These are phyloP conservation scores for Penstemon eatonii DNA, from an alignment of 257 asterid genomes.

Conservation along the genomic window DNA sequence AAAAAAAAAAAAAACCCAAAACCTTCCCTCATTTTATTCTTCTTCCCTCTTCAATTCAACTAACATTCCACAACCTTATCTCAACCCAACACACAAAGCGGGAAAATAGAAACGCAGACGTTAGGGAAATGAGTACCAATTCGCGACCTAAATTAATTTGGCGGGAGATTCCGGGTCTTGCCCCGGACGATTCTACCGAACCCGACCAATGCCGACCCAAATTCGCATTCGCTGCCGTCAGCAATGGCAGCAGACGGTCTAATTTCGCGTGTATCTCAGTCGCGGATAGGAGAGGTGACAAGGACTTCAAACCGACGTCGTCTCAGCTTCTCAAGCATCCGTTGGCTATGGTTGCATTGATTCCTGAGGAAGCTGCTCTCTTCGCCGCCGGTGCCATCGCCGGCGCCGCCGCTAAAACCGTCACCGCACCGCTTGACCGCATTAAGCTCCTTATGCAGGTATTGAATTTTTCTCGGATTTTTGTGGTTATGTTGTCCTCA, in stretches of 20 bases:
- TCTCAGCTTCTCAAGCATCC: constrained; percentile 81
- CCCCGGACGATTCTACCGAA: constrained; percentile 25
- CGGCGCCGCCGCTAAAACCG: constrained; percentile 86
- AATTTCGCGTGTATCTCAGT: constrained; percentile 70
- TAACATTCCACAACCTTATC: no score
- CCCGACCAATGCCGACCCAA: constrained; percentile 36
- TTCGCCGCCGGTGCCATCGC: constrained; percentile 95
- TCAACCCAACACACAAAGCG: no score
- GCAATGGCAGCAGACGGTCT: constrained; percentile 25
- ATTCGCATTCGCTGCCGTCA: not conserved
- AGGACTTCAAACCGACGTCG: constrained; percentile 52
- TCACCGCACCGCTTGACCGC: constrained; percentile 96
- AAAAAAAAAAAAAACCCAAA: constrained; percentile 14
- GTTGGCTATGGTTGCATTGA: constrained; percentile 69
- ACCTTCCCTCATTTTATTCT: not conserved
- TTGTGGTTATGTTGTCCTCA: constrained; percentile 5
- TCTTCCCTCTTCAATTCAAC: not conserved
- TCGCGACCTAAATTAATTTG: constrained; percentile 48
- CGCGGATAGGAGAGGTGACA: constrained; percentile 54
- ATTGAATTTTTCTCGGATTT: not conserved
- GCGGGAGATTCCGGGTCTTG: constrained; percentile 65
- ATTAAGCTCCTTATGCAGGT: constrained; percentile 97
- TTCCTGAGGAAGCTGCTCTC: constrained; percentile 77
- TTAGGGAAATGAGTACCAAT: constrained; percentile 35
- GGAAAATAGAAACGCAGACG: no score